Evolutionary conservation across 176 grass and related monocot genomes (phyloP).

Genomic region (Ampelocalamus luodianensis): DNA sequence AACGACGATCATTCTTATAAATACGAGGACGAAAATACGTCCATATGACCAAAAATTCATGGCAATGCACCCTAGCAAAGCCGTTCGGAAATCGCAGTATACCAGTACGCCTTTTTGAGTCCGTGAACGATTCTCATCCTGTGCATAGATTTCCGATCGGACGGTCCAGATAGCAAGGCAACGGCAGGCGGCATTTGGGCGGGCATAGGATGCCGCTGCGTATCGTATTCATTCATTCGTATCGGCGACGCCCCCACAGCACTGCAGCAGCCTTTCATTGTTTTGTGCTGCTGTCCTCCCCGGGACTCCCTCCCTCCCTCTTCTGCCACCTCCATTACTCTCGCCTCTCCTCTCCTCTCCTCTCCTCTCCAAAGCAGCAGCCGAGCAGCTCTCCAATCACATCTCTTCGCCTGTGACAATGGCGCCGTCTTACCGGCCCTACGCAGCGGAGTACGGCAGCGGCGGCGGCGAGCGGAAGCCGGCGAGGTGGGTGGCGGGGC

Average conservation of each 20-base stretch:
- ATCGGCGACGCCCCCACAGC: too few relatives aligned
- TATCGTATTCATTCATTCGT: not conserved
- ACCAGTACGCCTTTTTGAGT: too few relatives aligned
- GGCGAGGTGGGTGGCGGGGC: slow-evolving; percentile 28
- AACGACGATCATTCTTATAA: too few relatives aligned
- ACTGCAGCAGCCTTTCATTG: slow-evolving; percentile 27
- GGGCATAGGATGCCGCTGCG: slow-evolving; percentile 13
- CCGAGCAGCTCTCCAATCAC: not conserved
- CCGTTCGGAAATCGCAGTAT: too few relatives aligned
- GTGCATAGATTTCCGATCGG: not conserved
- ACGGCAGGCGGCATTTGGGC: not conserved
- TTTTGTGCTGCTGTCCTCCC: not conserved
- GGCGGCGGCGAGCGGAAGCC: slow-evolving; percentile 25
- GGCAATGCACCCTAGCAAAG: too few relatives aligned
- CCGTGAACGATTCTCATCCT: too few relatives aligned
- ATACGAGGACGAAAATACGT: too few relatives aligned
- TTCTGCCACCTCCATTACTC: too few relatives aligned
- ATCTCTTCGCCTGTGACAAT: not conserved
- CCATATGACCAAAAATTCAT: too few relatives aligned
- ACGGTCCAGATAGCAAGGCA: not conserved
- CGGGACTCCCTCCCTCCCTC: not conserved
- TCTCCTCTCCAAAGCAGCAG: too few relatives aligned
- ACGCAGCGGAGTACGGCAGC: slow-evolving; percentile 19
- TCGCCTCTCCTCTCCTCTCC: too few relatives aligned
- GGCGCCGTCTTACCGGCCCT: slow-evolving; percentile 55